phyloP scores from a whole-genome alignment of 805 yeast species.

The Gaillardinia entomophila region DNA sequence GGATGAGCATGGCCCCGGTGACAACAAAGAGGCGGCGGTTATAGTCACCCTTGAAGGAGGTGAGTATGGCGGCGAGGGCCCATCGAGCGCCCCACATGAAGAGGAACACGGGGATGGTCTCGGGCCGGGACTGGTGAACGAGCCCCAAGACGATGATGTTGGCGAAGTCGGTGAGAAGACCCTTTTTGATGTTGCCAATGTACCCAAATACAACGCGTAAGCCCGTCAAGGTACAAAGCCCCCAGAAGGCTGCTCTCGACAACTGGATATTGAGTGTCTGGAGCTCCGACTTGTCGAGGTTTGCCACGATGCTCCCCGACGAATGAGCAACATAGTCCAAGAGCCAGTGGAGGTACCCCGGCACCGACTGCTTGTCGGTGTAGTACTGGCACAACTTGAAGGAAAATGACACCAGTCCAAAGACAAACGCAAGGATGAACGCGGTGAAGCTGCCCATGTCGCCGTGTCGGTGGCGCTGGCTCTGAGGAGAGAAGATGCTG shows the following conservation, averaged over 20 bases:
- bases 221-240: constrained; percentile 23
- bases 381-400: constrained; percentile 53
- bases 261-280: constrained; percentile 19
- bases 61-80: constrained; percentile 10
- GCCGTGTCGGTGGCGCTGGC: constrained; percentile 3
- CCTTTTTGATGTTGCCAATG: constrained; percentile 15
- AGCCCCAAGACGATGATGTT: constrained; percentile 37
- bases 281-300: constrained; percentile 8
- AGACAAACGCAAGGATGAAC: constrained; percentile 41
- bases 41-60: constrained; percentile 2
- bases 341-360: constrained; percentile 25
- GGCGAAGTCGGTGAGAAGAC: constrained; percentile 27
- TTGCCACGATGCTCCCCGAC: constrained; percentile 20
- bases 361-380: constrained; percentile 51
- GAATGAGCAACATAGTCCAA: constrained; percentile 23
- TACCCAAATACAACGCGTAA: constrained; percentile 23
- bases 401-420: constrained; percentile 40
- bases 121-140: constrained; percentile 49
- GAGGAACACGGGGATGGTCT: constrained; percentile 51
- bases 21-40: constrained; percentile 17
- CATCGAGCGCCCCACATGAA: constrained; percentile 26
- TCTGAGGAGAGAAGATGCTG: constrained; percentile 6
- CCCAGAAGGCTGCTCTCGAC: constrained; percentile 17
- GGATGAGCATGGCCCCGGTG: constrained; percentile 37
- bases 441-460: constrained; percentile 27